Evolutionary conservation across 2,329 filamentous ascomycete genomes (phyloP).

Genomic region (Aspergillus sp.): DNA sequence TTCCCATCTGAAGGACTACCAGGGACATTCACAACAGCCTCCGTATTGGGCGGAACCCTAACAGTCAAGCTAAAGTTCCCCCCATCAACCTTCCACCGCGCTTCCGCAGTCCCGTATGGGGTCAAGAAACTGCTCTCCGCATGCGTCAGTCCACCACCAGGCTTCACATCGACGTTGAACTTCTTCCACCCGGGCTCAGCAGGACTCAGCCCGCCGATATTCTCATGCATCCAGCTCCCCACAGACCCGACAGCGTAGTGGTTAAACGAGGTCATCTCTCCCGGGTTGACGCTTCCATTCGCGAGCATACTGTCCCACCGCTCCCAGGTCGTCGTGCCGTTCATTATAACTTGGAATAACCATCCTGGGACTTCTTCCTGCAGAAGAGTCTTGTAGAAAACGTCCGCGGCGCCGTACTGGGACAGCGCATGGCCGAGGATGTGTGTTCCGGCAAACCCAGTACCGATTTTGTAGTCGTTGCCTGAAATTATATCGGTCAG

Average conservation of each 20-base stretch:
- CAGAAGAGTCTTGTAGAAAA: conserved; percentile 14
- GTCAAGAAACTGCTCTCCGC: not conserved
- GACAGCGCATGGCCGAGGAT: conserved; percentile 23
- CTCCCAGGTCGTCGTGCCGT: conserved; percentile 44
- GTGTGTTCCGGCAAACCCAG: conserved; percentile 32
- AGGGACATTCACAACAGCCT: conserved; percentile 3
- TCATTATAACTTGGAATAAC: conserved; percentile 42
- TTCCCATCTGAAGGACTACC: not conserved
- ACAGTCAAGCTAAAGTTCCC: not conserved
- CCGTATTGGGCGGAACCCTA: conserved; percentile 3
- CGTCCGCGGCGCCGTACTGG: conserved; percentile 12
- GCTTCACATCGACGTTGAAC: conserved; percentile 27
- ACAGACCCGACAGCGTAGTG: conserved; percentile 43
- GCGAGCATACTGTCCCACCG: conserved; percentile 42
- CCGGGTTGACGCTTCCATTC: conserved; percentile 37
- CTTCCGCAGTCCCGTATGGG: not conserved
- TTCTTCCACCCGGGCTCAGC: conserved; percentile 33
- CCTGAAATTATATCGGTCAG: conserved; percentile 3
- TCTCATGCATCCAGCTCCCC: conserved; percentile 38
- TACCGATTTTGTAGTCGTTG: conserved; percentile 29
- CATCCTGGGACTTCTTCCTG: conserved; percentile 22
- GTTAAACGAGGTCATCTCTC: conserved; percentile 43
- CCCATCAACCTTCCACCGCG: not conserved
- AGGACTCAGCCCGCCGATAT: conserved; percentile 32
- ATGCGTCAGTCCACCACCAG: conserved; percentile 23